Conservation (phyloP, 2,329 filamentous ascomycete genomes). For the Neopestalotiopsis rosae region DNA sequence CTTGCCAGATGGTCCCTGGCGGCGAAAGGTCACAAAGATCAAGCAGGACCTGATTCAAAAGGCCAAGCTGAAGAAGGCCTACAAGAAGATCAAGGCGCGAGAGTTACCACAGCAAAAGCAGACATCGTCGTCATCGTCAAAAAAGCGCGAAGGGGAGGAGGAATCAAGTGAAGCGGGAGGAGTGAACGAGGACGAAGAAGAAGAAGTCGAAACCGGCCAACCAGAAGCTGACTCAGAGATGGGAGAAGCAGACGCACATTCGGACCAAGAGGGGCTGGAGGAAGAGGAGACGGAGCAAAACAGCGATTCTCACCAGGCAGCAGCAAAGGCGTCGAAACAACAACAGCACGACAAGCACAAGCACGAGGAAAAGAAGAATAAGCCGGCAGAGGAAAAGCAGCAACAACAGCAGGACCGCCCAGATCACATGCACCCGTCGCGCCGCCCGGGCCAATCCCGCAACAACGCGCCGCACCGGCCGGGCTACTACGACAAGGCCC, state of each 20-base stretch:
- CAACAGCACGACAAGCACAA: conserved; percentile 30
- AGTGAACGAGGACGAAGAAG: conserved; percentile 33
- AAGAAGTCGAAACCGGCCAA: conserved; percentile 35
- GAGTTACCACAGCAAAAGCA: conserved; percentile 27
- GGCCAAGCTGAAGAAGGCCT: conserved; percentile 91
- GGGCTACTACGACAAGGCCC: conserved; percentile 71
- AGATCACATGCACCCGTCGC: not conserved
- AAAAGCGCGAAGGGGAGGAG: conserved; percentile 31
- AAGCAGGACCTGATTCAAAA: conserved; percentile 89
- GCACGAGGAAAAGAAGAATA: not conserved
- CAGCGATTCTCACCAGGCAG: conserved; percentile 9
- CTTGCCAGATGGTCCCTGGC: conserved; percentile 86
- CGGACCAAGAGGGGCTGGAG: conserved; percentile 26
- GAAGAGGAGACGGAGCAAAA: conserved; percentile 1
- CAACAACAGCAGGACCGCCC: not conserved
- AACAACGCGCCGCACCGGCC: conserved; percentile 52
- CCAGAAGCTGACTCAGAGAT: conserved; percentile 48
- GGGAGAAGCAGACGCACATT: conserved; percentile 21
- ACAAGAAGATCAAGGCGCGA: conserved; percentile 81
- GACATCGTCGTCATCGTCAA: conserved; percentile 17
- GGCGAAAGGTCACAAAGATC: conserved; percentile 87
- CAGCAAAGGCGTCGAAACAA: conserved; percentile 19
- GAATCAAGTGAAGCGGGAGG: conserved; percentile 48
- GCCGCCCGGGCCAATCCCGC: conserved; percentile 26
- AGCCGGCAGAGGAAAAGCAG: not conserved